Conservation (phyloP, 371 early-diverging fungal genomes). For the Haplosporangium sp. region DNA sequence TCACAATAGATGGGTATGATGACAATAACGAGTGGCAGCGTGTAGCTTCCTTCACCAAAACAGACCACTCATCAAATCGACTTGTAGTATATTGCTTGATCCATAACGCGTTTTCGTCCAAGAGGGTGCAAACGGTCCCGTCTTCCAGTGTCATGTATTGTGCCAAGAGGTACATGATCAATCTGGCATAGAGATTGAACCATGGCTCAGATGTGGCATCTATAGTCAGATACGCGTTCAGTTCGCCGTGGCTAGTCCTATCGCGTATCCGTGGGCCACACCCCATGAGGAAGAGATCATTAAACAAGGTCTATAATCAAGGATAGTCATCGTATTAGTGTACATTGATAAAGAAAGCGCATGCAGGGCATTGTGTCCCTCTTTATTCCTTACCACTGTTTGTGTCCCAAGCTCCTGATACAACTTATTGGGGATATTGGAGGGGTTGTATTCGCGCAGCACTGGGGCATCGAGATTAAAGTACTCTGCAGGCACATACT, state of each 20-base stretch:
- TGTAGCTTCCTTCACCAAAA: slow-evolving; percentile 10
- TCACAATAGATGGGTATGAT: background rate
- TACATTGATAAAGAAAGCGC: background rate
- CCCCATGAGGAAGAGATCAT: slow-evolving; percentile 33
- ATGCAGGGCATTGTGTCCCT: background rate
- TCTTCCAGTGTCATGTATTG: background rate
- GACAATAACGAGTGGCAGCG: slow-evolving; percentile 8
- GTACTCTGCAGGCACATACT: slow-evolving; percentile 35
- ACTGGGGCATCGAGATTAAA: slow-evolving; percentile 8
- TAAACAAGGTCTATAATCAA: slow-evolving; percentile 20
- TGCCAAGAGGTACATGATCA: slow-evolving; percentile 15
- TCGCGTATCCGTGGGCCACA: slow-evolving; percentile 53
- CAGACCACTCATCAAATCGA: slow-evolving; percentile 35
- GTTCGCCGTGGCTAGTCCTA: slow-evolving; percentile 46
- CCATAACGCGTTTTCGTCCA: slow-evolving; percentile 1
- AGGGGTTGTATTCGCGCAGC: background rate
- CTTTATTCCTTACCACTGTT: slow-evolving; percentile 22
- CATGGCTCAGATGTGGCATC: slow-evolving; percentile 30
- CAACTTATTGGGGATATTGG: slow-evolving; percentile 25
- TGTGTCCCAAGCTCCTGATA: slow-evolving; percentile 12
- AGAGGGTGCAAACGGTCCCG: background rate
- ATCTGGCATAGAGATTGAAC: slow-evolving; percentile 28
- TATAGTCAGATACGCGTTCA: slow-evolving; percentile 20
- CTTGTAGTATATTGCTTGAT: slow-evolving; percentile 8
- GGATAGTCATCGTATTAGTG: background rate